Percentiles rank a stretch among this genome's conserved stretches.
These are phyloP conservation scores for Scutellaria minor DNA, from an alignment of 257 asterid species.

Conservation along the genomic window DNA sequence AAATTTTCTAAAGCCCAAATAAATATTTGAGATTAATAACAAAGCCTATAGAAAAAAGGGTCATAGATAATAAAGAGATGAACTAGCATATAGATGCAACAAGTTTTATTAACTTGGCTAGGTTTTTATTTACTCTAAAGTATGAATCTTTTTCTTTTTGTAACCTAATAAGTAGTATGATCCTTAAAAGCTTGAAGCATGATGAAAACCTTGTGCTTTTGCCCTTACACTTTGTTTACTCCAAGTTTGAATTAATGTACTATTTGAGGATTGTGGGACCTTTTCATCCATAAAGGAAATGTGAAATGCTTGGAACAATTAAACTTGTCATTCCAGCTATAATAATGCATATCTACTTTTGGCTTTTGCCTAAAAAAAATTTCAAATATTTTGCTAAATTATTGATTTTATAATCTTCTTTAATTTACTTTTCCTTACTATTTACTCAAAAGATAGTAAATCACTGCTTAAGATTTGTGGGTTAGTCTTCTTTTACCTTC, in stretches of 20 bases:
- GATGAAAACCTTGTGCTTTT: conserved; percentile 45
- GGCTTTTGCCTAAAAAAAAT: conserved; percentile 18
- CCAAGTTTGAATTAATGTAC: conserved; percentile 25
- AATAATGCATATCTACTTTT: conserved; percentile 39
- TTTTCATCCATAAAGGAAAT: conserved; percentile 36
- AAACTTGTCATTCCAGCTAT: conserved; percentile 32
- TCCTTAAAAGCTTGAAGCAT: conserved; percentile 46
- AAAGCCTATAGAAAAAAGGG: no score
- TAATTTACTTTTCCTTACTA: conserved; percentile 41
- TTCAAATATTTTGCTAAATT: conserved; percentile 33
- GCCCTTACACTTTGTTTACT: conserved; percentile 31
- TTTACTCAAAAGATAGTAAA: conserved; percentile 47
- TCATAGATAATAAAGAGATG: no score
- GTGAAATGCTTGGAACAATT: conserved; percentile 32
- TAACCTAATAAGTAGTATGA: conserved; percentile 36
- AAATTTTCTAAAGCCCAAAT: no score
- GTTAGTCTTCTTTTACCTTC: conserved; percentile 8
- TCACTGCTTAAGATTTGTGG: conserved; percentile 27
- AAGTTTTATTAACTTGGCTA: no score
- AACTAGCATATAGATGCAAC: no score
- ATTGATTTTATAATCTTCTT: background rate
- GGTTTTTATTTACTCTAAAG: no score
- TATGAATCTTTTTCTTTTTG: background rate
- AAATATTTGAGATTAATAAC: no score
- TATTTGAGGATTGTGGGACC: conserved; percentile 33